These are phyloP conservation scores for Raddia distichophylla DNA, from an alignment of 176 grass and related monocot genomes.

Conservation along the genomic window DNA sequence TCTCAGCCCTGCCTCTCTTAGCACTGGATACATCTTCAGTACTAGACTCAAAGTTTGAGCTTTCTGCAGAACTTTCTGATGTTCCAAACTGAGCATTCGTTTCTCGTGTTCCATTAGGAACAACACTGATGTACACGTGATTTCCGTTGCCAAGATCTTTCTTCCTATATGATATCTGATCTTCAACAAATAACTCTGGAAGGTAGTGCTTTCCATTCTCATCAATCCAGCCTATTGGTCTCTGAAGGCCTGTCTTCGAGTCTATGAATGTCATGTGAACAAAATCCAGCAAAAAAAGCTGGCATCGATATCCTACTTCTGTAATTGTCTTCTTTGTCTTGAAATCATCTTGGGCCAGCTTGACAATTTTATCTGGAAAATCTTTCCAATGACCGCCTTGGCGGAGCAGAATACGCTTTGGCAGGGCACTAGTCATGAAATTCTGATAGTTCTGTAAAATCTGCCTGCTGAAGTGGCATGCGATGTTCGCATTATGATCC, in stretches of 20 bases:
- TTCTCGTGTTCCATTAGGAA: slow-evolving; percentile 48
- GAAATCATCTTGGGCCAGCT: slow-evolving; percentile 65
- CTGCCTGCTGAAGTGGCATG: slow-evolving; percentile 54
- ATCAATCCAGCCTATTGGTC: slow-evolving; percentile 89
- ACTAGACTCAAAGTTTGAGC: slow-evolving; percentile 75
- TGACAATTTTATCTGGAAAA: slow-evolving; percentile 71
- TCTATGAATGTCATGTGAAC: slow-evolving; percentile 75
- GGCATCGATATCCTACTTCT: slow-evolving; percentile 53
- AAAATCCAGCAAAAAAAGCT: slow-evolving; percentile 79
- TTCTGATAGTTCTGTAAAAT: slow-evolving; percentile 70
- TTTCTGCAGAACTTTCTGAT: slow-evolving; percentile 76
- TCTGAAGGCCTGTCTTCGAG: slow-evolving; percentile 61
- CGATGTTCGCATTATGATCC: slow-evolving; percentile 39
- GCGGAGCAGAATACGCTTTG: slow-evolving; percentile 66
- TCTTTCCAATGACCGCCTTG: slow-evolving; percentile 78
- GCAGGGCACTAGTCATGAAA: slow-evolving; percentile 67
- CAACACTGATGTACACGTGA: slow-evolving; percentile 37
- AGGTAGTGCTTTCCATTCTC: slow-evolving; percentile 66
- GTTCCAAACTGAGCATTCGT: slow-evolving; percentile 38
- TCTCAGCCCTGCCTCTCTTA: slow-evolving; percentile 57
- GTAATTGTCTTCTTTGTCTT: slow-evolving; percentile 71
- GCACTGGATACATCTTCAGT: slow-evolving; percentile 51
- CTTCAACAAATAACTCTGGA: slow-evolving; percentile 61
- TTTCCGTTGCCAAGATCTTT: slow-evolving; percentile 38
- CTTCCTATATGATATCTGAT: slow-evolving; percentile 47